Base-by-base conservation (phyloP, 345 rosid species). In the Melaleuca quinquenervia region DNA sequence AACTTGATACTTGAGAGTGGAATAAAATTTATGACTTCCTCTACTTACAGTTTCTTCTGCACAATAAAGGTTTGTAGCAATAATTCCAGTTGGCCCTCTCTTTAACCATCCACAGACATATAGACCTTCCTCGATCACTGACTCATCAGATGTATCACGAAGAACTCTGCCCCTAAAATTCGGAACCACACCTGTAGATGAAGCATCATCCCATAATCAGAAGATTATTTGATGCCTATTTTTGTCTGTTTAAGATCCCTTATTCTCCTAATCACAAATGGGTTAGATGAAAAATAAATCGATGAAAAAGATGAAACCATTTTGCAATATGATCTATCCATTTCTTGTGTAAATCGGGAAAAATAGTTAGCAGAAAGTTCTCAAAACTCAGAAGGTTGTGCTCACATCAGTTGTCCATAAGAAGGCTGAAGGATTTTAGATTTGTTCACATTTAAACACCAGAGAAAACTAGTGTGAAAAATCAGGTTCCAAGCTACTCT, bases 31-130 rank as follows among this genome's bases (percentile, higher is more conserved):
- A 48, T 49, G 83, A 84, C 76, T 82, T 48, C 84, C 52, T 64
- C 80, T 64, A 70, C 96, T 93, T 91, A 97, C 98, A 32, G 98
- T 96, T 94, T 95, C 98, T 86, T 96, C 98, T 1, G 99, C 96
- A 84, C 99, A 96, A 89, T 93, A 92, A 36, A 93, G 98, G 91
- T 97, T 95, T 84, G 99, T 96, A 76, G 90, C 98, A 75, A 96
- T 93, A 82, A 97, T 96, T 86, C 99, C 98, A 3, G 94, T 94
- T 74, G 99, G 98, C 88, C 98, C 99, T 90, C 99, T 93, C 91
- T 95, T 97, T 83, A 97, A 92, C 99, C 99, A 97, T 74, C 98
- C 99, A 84, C 98, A 94, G 27, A 94, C 99, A 49, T 97, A 96
- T 89, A 95, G 89, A n/a, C 99, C 98, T 6, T 84, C 89, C 88